Evolutionary conservation across 1,284 basidiomycete species (phyloP).

Genomic region (Singerocomus inundabilis): DNA sequence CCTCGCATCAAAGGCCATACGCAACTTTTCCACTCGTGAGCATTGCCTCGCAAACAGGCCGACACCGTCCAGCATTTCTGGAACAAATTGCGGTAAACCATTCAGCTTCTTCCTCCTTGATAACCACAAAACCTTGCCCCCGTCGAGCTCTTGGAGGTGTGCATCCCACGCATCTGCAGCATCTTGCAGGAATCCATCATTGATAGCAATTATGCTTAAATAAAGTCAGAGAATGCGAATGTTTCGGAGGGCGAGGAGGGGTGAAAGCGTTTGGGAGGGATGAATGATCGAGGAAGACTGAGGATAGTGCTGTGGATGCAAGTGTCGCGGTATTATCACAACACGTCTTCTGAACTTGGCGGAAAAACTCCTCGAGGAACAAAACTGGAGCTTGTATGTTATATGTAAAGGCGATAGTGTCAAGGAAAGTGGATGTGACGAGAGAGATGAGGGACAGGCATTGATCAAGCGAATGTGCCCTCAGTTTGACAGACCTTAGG

Average conservation of each 20-base stretch:
- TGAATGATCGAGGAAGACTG: slow-evolving; percentile 24
- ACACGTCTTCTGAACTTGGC: slow-evolving; percentile 20
- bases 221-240: slow-evolving; percentile 26
- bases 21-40: slow-evolving; percentile 15
- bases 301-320: neutral
- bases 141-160: slow-evolving; percentile 26
- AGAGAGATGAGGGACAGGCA: slow-evolving; percentile 28
- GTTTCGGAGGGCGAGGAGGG: slow-evolving; percentile 22
- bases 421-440: slow-evolving; percentile 23
- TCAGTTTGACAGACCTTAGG: slow-evolving; percentile 25
- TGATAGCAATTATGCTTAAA: slow-evolving; percentile 29
- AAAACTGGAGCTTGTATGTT: slow-evolving; percentile 27
- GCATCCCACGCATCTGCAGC: slow-evolving; percentile 28
- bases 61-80: slow-evolving; percentile 25
- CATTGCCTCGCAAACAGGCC: slow-evolving; percentile 23
- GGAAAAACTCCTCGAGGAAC: slow-evolving; percentile 27
- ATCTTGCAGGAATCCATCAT: slow-evolving; percentile 26
- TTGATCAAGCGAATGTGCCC: slow-evolving; percentile 26
- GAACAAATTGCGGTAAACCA: slow-evolving; percentile 8
- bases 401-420: slow-evolving; percentile 26
- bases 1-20: slow-evolving; percentile 28
- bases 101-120: slow-evolving; percentile 18
- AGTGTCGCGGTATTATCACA: neutral
- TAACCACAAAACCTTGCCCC: slow-evolving; percentile 30
- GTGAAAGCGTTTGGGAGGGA: slow-evolving; percentile 20